Base-by-base conservation (phyloP, 2,329 filamentous ascomycete species). In the Colletotrichum coccodes region DNA sequence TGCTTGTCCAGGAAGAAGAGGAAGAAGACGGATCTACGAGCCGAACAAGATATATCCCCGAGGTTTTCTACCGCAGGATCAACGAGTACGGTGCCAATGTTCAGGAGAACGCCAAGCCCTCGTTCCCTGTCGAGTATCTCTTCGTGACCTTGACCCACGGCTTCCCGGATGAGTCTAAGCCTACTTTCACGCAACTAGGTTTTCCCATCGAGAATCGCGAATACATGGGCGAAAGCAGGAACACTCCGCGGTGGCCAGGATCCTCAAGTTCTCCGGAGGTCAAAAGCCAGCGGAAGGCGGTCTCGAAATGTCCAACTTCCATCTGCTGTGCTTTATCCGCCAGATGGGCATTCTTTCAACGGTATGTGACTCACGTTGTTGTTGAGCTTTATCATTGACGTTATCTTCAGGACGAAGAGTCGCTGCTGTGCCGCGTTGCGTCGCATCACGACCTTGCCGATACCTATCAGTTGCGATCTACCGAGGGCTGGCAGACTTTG, bases 41-140 rank as follows among this genome's bases (percentile, higher is more conserved):
- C 78, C 90, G 90, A 64, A 91, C 92, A 28, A 89, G 95, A 74
- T 99, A 99, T 77, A 97, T 99, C 26, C 96, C 96, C 1, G 96
- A 99, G 76, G 95, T 99, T 5, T 99, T 98, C 81, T 99, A 97
- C 83, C 90, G 95, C 70, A 91, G 90, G 73, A 94, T 97, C 80
- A 99, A 99, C 80, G 95, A 99, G 79, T 97, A 99, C 77, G 95
- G 95, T 38, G 94, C 92, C 72, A 97, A 95, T 74, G 96, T 98
- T 8, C 96, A 98, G 78, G 94, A 98, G 80, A 98, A 97, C 75
- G 96, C 96, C 28, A 98, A 98, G 78, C 96, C 96, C 0, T 91
- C 93, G 52, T 99, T 99, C 79, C 96, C 96, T 0, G 95, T 98
- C 56, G 96, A 99, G 78, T 99, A 98, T 79, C 88, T 99, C 38